Conservation (phyloP, 345 rosid species). For the Dipteronia sinensis region DNA sequence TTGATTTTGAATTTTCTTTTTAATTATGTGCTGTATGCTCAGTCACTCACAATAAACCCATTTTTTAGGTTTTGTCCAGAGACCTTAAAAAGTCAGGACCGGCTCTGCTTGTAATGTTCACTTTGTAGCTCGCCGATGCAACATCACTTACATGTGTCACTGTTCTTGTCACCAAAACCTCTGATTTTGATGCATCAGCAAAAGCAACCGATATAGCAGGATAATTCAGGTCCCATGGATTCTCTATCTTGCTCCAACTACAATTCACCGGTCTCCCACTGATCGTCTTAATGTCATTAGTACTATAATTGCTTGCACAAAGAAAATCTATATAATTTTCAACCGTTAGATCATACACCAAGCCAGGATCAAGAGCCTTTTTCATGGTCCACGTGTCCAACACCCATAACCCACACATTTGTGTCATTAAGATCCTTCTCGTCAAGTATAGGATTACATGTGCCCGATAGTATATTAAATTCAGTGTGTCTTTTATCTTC, state of each 20-base stretch:
- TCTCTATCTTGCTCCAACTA: not conserved
- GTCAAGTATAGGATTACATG: slow-evolving; percentile 1
- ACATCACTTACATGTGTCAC: slow-evolving; percentile 6
- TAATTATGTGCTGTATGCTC: too few relatives aligned
- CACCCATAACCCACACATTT: slow-evolving; percentile 17
- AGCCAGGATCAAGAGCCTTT: slow-evolving; percentile 25
- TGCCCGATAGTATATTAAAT: slow-evolving; percentile 23
- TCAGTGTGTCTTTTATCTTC: slow-evolving; percentile 10
- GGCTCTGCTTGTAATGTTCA: too few relatives aligned
- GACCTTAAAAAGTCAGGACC: too few relatives aligned
- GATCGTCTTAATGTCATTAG: too few relatives aligned
- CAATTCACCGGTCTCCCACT: slow-evolving; percentile 11
- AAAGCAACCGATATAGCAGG: slow-evolving; percentile 23
- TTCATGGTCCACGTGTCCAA: slow-evolving; percentile 28
- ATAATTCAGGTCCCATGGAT: slow-evolving; percentile 26
- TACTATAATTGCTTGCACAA: too few relatives aligned
- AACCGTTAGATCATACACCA: slow-evolving; percentile 19
- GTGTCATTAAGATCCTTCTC: not conserved
- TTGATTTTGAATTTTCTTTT: too few relatives aligned
- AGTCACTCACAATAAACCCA: too few relatives aligned
- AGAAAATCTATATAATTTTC: slow-evolving; percentile 20
- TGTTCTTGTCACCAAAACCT: too few relatives aligned
- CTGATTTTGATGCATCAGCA: slow-evolving; percentile 5
- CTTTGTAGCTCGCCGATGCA: not conserved
- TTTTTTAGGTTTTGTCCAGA: too few relatives aligned